Percentiles rank a stretch among this genome's conserved stretches.
These are phyloP conservation scores for Mucor lusitanicus DNA, from an alignment of 371 early-diverging fungal species.

Conservation along the genomic window DNA sequence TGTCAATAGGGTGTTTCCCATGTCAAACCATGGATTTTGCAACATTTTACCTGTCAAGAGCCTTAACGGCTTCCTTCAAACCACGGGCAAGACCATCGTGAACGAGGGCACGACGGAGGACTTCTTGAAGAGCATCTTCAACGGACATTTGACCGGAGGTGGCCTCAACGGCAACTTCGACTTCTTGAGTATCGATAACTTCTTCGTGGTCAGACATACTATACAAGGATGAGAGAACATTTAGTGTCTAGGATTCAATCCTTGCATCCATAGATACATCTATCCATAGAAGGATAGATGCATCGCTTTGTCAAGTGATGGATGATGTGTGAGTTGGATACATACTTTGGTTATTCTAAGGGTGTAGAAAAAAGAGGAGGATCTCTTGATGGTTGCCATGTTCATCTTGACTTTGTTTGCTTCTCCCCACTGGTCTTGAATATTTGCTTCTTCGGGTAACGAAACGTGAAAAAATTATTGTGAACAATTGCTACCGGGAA, in stretches of 20 bases:
- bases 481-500: neutral
- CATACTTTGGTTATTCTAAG: conserved; percentile 27
- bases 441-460: neutral
- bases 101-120: conserved; percentile 92
- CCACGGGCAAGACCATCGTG: conserved; percentile 98
- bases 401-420: neutral
- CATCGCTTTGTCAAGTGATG: neutral
- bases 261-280: neutral
- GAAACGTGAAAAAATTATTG: neutral
- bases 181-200: conserved; percentile 62
- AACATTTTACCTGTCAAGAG: conserved; percentile 93
- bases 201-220: conserved; percentile 70
- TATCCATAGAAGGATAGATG: conserved; percentile 7
- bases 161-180: conserved; percentile 83
- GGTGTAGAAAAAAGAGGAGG: conserved; percentile 25
- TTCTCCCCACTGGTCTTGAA: neutral
- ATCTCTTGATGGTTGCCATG: neutral
- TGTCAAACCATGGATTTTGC: no score
- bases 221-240: no score
- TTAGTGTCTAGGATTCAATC: no score
- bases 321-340: neutral
- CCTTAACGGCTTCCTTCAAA: conserved; percentile 96
- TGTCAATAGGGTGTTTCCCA: no score
- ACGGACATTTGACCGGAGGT: conserved; percentile 79
- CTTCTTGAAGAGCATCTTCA: conserved; percentile 97